Percentiles rank a stretch among this genome's conserved stretches.
phyloP scores from a whole-genome alignment of 139 green algal species.

The Yamagishiella unicocca region DNA sequence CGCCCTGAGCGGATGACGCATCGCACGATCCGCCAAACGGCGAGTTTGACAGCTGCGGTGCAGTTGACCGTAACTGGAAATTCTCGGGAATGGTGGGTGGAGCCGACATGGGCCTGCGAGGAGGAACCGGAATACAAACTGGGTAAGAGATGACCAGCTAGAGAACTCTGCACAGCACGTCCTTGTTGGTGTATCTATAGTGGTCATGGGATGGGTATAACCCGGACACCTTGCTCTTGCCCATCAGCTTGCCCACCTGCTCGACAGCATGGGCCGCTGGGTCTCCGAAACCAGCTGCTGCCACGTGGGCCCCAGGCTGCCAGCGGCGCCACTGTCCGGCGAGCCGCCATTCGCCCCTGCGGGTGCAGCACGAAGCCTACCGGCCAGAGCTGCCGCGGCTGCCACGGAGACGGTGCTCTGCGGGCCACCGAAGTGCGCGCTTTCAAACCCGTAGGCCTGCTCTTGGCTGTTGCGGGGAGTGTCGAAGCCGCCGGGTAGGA shows the following conservation, averaged over 20 bases:
- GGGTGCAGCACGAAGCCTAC: background rate
- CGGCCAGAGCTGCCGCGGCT: background rate
- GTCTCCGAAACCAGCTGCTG: constrained; percentile 7
- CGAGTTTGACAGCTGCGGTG: background rate
- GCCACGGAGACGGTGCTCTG: no score
- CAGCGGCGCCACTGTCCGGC: background rate
- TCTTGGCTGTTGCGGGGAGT: background rate
- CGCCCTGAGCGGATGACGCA: background rate
- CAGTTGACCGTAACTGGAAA: background rate
- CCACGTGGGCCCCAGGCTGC: background rate
- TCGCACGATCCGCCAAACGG: background rate
- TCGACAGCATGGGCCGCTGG: background rate
- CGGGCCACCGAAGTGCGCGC: no score
- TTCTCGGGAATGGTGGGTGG: background rate
- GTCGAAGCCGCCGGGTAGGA: background rate
- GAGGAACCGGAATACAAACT: no score
- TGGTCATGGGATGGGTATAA: no score
- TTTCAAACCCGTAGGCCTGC: no score
- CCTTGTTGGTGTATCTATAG: no score
- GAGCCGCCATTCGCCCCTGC: background rate
- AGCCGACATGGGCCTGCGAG: constrained; percentile 20
- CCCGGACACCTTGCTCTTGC: no score
- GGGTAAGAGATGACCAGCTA: no score
- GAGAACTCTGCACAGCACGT: no score
- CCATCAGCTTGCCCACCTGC: background rate